Conservation (phyloP, 768 basidiomycete species). For the Phaffia tasmanica region DNA sequence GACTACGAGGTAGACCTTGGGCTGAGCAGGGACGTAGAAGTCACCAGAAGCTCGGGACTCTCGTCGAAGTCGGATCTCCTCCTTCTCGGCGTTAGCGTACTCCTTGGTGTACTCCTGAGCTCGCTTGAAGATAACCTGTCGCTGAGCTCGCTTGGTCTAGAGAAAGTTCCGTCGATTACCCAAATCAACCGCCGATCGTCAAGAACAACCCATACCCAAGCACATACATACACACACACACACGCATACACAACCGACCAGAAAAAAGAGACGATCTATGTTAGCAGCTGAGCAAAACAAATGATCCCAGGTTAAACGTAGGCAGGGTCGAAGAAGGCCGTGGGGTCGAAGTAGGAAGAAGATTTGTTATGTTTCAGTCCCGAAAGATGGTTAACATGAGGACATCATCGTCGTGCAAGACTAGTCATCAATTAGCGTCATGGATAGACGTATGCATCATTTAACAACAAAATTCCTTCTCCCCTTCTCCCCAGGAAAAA, state of each 20-base stretch:
- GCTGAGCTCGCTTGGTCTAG: constrained; percentile 51
- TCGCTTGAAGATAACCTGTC: constrained; percentile 97
- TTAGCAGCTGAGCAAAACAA: constrained; percentile 28
- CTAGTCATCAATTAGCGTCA: constrained; percentile 47
- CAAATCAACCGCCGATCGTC: not conserved
- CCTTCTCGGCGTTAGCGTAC: constrained; percentile 81
- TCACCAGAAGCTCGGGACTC: constrained; percentile 82
- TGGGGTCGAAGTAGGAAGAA: constrained; percentile 28
- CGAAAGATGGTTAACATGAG: constrained; percentile 88
- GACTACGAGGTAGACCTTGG: constrained; percentile 95
- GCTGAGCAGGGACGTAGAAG: constrained; percentile 93
- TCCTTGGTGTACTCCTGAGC: constrained; percentile 97
- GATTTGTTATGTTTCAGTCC: constrained; percentile 51
- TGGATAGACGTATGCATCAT: constrained; percentile 74
- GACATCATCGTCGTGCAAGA: constrained; percentile 51
- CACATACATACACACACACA: not conserved
- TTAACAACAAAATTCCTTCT: constrained; percentile 3
- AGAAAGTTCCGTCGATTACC: constrained; percentile 22
- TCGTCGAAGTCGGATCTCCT: constrained; percentile 90
- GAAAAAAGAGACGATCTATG: constrained; percentile 18
- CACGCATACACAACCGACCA: not conserved
- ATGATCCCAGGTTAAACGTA: not conserved
- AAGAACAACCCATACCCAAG: not conserved
- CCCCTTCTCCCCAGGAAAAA: not conserved
- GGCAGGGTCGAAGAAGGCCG: not conserved